Base-by-base conservation (phyloP, 306 rosid species). In the Luffa aegyptiaca region DNA sequence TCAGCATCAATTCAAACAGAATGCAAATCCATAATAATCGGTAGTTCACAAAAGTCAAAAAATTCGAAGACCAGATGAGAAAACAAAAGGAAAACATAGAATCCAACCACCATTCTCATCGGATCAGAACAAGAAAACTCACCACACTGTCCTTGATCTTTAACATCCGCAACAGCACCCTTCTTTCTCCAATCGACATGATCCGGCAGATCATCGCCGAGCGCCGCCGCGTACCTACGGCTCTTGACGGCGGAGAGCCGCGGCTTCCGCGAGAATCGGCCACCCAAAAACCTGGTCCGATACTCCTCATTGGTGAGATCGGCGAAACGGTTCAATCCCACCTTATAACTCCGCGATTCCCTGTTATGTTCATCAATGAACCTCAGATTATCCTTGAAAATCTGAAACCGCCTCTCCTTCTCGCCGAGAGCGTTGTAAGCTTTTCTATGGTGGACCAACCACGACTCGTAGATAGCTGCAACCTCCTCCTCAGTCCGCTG, bases 91-190 rank as follows among this genome's bases (percentile, higher is more conserved):
- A 45, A 21, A n/a, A 69, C 75, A 77, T 37, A 63, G 4, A 78
- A 77, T 31, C 51, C 51, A 66, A 39, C 14, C 26, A 77, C 62
- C 49, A 66, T 65, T 42, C 59, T 14, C n/a, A 41, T 4, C 14
- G 57, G 41, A 72, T 75, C 20, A 75, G 26, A 55, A 63, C 72
- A 3, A 13, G 5, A 68, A 58, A 71, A 78, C 92, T 84, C n/a
- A 95, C 97, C 97, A 62, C 98, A 95, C 81, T 89, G 96, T 81
- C 97, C 98, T 88, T 95, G 98, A 89, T 95, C 93, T 74, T 95
- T 95, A 68, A 92, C 93, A 2, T 82, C 85, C 52, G 61, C 48
- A 56, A 95, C 96, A 0, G 93, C 98, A 17, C 97, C 98, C 41
- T 91, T 84, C 33, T 84, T 73, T 75, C 96, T 87, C 98, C 98